phyloP scores from a whole-genome alignment of 345 rosid genomes.

The Moringa oleifera region DNA sequence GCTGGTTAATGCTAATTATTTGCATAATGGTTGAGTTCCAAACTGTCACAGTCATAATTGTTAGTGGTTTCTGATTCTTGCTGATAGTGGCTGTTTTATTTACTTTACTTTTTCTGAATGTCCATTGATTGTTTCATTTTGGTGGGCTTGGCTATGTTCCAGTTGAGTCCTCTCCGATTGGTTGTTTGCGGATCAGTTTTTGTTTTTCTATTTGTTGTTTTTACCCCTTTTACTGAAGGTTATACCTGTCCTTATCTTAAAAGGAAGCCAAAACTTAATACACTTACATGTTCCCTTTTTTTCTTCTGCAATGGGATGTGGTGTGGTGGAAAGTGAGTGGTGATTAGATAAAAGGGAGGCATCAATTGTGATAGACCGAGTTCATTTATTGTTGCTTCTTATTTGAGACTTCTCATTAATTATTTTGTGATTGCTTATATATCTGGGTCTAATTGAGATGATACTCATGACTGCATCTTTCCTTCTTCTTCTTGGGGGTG shows the following conservation, averaged over 20 bases:
- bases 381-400: too few species aligned
- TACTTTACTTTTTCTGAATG: conserved; percentile 11
- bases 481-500: background rate
- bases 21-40: background rate
- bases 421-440: background rate
- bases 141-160: conserved; percentile 1
- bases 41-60: background rate
- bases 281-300: background rate
- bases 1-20: background rate
- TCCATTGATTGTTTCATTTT: conserved; percentile 11
- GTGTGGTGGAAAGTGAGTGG: background rate
- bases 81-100: conserved; percentile 5
- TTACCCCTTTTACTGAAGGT: too few species aligned
- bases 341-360: background rate
- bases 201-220: background rate
- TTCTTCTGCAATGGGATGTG: background rate
- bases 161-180: background rate
- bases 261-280: background rate
- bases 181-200: background rate
- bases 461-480: too few species aligned
- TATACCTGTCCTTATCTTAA: conserved; percentile 5
- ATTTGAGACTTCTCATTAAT: background rate
- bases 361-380: background rate
- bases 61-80: background rate
- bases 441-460: too few species aligned